Evolutionary conservation across 2,329 filamentous ascomycete species (phyloP), one percentile per base, ranked within the genome.

Genomic region (Thelonectria discophora): DNA sequence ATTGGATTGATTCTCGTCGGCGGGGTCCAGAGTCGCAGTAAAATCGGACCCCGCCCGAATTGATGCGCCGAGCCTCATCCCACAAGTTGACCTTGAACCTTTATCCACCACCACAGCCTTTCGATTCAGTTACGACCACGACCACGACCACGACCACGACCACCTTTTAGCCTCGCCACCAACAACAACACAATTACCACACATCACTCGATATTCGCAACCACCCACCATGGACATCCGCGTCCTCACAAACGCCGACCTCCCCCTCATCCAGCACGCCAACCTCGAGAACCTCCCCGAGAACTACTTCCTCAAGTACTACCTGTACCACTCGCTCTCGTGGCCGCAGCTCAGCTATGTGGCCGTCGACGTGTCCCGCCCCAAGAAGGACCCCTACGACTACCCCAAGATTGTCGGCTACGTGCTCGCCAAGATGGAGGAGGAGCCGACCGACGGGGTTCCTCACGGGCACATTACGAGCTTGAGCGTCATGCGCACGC

Each of bases 271-370:
- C 76, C 95, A 99, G 82, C 93, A 96, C 79, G 94, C 94, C 76
- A 98, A 99, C 84, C 94, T 99, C 77, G 97, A 96, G 78, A 99
- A 99, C 83, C 86, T 99, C 55, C 95, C 95, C 68, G 95, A 99
- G 80, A 99, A 99, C 85, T 99, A 99, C 87, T 98, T 98, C 79
- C 92, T 97, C 81, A 99, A 99, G 86, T 99, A 99, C 86, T 99
- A 99, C 83, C 89, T 99, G 74, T 99, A 99, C 86, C 95, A 99
- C 80, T 94, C 94, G 15, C 88, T 98, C 69, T 97, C 93, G 72
- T 99, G 95, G 95, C 95, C 95, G 47, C 94, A 98, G 81, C 88
- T 99, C 68, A 94, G 90, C 79, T 98, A 94, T 79, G 94, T 99
- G 59, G 95, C 95, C 70, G 93, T 99, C 72, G 94, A 98, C 78